Evolutionary conservation across 75 land plant genomes (phyloP).

Genomic region (Picea glauca): DNA sequence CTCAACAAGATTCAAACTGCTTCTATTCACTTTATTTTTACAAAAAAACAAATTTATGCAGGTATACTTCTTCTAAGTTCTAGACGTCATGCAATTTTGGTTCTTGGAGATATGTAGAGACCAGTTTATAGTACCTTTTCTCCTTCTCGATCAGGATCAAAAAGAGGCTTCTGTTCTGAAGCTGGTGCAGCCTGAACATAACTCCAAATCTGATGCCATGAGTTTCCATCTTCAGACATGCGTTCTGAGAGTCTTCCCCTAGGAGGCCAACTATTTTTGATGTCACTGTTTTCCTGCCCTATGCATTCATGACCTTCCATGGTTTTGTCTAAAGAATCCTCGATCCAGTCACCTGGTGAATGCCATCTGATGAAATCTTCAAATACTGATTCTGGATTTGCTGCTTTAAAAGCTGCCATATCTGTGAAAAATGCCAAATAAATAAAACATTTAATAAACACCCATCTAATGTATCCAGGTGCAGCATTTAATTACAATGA

Average conservation of each 20-base stretch:
- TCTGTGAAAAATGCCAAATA: conserved; percentile 37
- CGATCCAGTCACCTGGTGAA: conserved; percentile 90
- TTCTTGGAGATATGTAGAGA: neutral
- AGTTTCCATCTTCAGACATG: conserved; percentile 78
- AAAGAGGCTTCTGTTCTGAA: conserved; percentile 80
- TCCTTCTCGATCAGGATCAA: conserved; percentile 90
- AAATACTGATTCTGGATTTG: conserved; percentile 91
- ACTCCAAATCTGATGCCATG: conserved; percentile 85
- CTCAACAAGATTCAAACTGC: too few relatives aligned
- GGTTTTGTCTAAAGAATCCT: conserved; percentile 18
- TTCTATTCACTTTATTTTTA: too few relatives aligned
- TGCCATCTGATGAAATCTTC: conserved; percentile 99
- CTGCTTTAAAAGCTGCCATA: conserved; percentile 99
- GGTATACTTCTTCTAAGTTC: neutral
- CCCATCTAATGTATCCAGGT: neutral
- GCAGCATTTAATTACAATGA: neutral
- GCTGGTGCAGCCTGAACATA: conserved; percentile 61
- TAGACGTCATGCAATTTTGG: neutral
- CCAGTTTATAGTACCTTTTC: conserved; percentile 65
- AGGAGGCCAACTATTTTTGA: conserved; percentile 55
- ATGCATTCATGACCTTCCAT: conserved; percentile 6
- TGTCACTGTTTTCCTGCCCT: neutral
- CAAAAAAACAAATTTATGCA: neutral
- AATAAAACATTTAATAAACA: neutral
- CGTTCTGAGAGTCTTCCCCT: conserved; percentile 71